Evolutionary conservation across 2,329 filamentous ascomycete genomes (phyloP), one percentile per base, ranked within the genome.

Genomic region (Dendryphion nanum): DNA sequence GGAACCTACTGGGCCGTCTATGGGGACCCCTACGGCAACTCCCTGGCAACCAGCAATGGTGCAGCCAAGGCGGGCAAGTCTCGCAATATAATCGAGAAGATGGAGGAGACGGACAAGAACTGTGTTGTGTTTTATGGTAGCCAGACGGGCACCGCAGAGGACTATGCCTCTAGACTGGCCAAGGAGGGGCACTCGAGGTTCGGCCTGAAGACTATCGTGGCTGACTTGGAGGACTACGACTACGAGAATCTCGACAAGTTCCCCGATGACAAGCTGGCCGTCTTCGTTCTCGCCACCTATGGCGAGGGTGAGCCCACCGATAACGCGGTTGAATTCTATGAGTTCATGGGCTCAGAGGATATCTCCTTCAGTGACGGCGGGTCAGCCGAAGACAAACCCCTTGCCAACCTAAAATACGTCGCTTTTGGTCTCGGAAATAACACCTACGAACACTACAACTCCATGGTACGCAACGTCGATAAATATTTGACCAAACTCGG

Each of bases 391-490:
- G 85, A 91, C 16, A 78, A 84, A 45, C 79, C 91, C 34, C 80
- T 98, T 38, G 76, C 72, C 35, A 90, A 88, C 58, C 79, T 98
- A 62, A 91, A 90, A 67, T 98, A 90, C 63, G 89, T 98, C 59
- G 80, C 89, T 40, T 98, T 98, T 59, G 93, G 93, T 59, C 82
- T 98, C 26, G 93, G 93, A 52, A 98, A 98, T 77, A 98, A 97
- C 75, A 97, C 93, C 18, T 98, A 98, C 66, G 93, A 98, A 66
- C 93, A 98, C 75, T 98, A 96, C 78, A 98, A 98, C 74, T 86
- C 86, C 36, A 95, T 98, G 89, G 90, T 98, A 44, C 89, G 91
- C 66, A 87, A 91, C 48, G 84, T 97, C 41, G 82, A 93, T 70
- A 82, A 85, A 65, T 83, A 82, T 45, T 74, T 98, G 42, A 76